These are phyloP conservation scores for Phoenix roebelenii DNA, from an alignment of 176 grass and related monocot species.

Conservation along the genomic window DNA sequence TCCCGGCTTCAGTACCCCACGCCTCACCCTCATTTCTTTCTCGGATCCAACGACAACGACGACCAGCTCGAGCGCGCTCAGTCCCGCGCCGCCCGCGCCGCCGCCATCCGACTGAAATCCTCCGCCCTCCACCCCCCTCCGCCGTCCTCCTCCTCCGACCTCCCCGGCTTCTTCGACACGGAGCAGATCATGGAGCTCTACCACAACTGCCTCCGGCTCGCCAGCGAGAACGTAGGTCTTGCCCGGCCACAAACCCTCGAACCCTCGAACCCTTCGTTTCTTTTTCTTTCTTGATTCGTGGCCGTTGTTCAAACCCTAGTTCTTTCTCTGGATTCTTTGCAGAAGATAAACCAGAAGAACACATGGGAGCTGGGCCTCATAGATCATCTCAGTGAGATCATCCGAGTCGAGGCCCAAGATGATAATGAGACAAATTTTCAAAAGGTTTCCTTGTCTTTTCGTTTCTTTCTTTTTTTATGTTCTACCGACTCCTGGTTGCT, in stretches of 20 bases:
- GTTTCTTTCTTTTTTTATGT: not conserved
- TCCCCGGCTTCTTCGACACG: conserved; percentile 50
- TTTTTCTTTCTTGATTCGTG: not conserved
- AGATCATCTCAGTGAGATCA: conserved; percentile 84
- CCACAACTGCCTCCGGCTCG: conserved; percentile 92
- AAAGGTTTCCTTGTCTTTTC: conserved; percentile 40
- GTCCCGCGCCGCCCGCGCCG: conserved; percentile 49
- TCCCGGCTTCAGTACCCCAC: conserved; percentile 48
- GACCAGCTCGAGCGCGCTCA: conserved; percentile 79
- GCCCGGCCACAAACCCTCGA: no score
- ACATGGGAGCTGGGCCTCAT: conserved; percentile 93
- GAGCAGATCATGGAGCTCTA: conserved; percentile 86
- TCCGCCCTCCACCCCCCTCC: conserved; percentile 6
- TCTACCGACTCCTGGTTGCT: no score
- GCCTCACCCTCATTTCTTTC: conserved; percentile 26
- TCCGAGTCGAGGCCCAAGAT: conserved; percentile 47
- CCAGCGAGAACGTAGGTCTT: conserved; percentile 65
- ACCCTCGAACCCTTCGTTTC: not conserved
- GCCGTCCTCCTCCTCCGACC: not conserved
- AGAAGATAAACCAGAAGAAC: conserved; percentile 99
- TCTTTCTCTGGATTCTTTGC: not conserved
- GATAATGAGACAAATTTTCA: conserved; percentile 96
- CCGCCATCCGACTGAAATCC: conserved; percentile 41
- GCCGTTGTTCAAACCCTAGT: not conserved
- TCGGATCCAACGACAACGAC: conserved; percentile 88